A percentile compares a stretch with the other conserved stretches of the same genome.
Conservation (phyloP, 306 rosid species). For the Benincasa hispida region DNA sequence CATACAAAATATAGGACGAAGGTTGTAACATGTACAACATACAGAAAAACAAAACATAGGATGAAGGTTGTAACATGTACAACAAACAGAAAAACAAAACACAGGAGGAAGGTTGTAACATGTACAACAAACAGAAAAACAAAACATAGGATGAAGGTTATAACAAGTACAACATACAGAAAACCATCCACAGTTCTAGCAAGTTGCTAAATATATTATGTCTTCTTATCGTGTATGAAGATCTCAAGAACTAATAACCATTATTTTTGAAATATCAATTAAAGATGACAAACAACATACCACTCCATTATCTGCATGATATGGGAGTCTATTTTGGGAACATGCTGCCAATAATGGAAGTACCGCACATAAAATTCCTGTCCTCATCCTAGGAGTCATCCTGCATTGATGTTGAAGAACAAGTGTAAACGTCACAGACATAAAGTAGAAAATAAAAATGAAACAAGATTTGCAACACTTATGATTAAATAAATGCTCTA, state of each 20-base stretch:
- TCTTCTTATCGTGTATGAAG: neutral
- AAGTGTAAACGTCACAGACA: neutral
- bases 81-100: neutral
- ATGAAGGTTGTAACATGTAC: neutral
- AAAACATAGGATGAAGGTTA: neutral
- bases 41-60: neutral
- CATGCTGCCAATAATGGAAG: slow-evolving; percentile 49
- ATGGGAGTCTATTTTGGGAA: slow-evolving; percentile 68
- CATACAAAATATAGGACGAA: too few species aligned
- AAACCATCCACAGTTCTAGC: neutral
- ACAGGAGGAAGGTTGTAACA: too few species aligned
- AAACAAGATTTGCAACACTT: slow-evolving; percentile 11
- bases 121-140: too few species aligned
- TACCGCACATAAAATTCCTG: slow-evolving; percentile 37
- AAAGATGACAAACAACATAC: slow-evolving; percentile 20
- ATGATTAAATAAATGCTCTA: slow-evolving; percentile 24
- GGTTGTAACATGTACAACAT: too few species aligned
- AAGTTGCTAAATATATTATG: neutral
- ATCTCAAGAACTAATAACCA: neutral
- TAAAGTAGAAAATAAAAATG: neutral
- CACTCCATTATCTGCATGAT: slow-evolving; percentile 41
- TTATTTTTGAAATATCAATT: neutral
- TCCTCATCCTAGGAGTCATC: slow-evolving; percentile 61
- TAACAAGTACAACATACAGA: neutral
- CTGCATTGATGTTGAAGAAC: slow-evolving; percentile 27